phyloP scores from a whole-genome alignment of 306 rosid genomes.

The Ormosia semicastrata region DNA sequence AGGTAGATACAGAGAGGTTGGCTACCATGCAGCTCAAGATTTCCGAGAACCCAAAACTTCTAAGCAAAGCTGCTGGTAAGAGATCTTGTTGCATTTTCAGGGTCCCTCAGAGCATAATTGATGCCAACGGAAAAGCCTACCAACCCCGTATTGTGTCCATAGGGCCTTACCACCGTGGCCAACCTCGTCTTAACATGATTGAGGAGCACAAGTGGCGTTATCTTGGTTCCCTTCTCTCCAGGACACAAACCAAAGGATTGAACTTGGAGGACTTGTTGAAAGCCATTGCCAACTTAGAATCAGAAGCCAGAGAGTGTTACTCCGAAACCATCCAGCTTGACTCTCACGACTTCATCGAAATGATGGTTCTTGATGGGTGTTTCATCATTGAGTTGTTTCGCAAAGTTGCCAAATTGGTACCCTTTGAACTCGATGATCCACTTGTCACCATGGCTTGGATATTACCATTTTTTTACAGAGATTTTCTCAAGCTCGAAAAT shows the following conservation, averaged over 20 bases:
- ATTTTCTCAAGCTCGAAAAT: constrained; percentile 70
- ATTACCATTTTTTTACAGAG: constrained; percentile 46
- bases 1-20: constrained; percentile 35
- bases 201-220: constrained; percentile 67
- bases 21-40: constrained; percentile 42
- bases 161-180: constrained; percentile 59
- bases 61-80: constrained; percentile 48
- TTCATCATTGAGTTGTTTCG: constrained; percentile 60
- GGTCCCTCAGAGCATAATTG: constrained; percentile 49
- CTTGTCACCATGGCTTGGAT: constrained; percentile 51
- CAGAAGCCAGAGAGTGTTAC: constrained; percentile 51
- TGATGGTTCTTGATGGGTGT: constrained; percentile 71
- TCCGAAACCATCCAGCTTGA: constrained; percentile 38
- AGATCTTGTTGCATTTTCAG: constrained; percentile 55
- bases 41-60: constrained; percentile 47
- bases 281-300: constrained; percentile 36
- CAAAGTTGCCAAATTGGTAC: constrained; percentile 27
- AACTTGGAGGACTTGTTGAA: constrained; percentile 15
- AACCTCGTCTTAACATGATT: constrained; percentile 45
- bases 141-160: constrained; percentile 64
- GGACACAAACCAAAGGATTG: constrained; percentile 26
- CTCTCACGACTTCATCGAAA: constrained; percentile 42
- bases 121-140: constrained; percentile 52
- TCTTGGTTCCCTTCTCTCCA: constrained; percentile 38
- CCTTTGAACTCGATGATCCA: constrained; percentile 45